Conservation (phyloP, 176 grass and related monocot species). For the Triticum timopheevii region DNA sequence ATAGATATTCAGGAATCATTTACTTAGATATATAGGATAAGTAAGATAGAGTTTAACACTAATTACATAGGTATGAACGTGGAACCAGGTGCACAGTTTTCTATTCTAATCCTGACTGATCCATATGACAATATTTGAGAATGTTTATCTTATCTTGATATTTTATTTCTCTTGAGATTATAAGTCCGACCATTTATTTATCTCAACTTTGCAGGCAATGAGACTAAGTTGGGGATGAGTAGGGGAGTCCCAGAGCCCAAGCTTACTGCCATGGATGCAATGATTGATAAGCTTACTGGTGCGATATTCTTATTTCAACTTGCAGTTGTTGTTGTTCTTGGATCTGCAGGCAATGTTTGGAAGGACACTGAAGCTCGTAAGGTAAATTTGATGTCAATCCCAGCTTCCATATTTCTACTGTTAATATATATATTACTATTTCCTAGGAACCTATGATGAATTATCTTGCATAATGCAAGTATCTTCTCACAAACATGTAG, state of each 20-base stretch:
- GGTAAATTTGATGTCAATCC: constrained; percentile 40
- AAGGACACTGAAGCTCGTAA: constrained; percentile 94
- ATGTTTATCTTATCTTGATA: constrained; percentile 15
- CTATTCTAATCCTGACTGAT: neutral
- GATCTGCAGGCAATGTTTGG: constrained; percentile 94
- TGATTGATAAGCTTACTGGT: constrained; percentile 98
- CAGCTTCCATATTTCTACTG: constrained; percentile 10
- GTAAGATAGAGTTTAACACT: neutral
- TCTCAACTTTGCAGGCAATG: constrained; percentile 67
- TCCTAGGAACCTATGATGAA: neutral
- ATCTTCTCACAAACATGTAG: constrained; percentile 9
- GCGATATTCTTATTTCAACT: constrained; percentile 99
- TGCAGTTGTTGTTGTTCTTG: constrained; percentile 85
- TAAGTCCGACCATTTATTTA: constrained; percentile 16
- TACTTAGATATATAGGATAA: neutral
- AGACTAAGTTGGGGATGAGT: constrained; percentile 98
- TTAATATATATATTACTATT: neutral
- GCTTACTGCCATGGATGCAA: constrained; percentile 93
- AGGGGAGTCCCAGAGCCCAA: constrained; percentile 92
- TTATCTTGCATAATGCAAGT: constrained; percentile 13
- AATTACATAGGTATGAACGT: neutral
- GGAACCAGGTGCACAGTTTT: neutral
- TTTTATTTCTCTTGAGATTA: neutral
- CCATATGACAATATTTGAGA: neutral
- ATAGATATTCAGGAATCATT: too few relatives aligned